Conservation (phyloP, 345 rosid genomes). For the Anastatica hierochuntica region DNA sequence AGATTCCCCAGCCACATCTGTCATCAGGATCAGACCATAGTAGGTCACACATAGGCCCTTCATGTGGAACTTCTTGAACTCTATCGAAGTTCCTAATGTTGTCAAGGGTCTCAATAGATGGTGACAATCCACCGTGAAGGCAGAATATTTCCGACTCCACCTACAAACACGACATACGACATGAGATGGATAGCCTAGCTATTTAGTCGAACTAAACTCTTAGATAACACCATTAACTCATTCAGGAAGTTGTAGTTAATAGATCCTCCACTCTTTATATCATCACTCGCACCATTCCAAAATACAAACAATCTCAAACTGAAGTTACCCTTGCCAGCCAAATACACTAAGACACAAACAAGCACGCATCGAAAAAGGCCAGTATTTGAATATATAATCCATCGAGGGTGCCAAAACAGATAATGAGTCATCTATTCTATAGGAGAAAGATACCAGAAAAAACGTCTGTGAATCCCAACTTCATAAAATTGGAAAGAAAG, state of each 20-base stretch:
- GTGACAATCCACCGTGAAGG: slow-evolving; percentile 95
- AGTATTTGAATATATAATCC: not conserved
- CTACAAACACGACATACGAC: slow-evolving; percentile 27
- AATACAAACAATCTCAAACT: not conserved
- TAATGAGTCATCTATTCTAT: not conserved
- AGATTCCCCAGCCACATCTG: slow-evolving; percentile 98
- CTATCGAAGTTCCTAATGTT: slow-evolving; percentile 89
- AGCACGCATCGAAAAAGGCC: not conserved
- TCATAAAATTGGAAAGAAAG: slow-evolving; percentile 1
- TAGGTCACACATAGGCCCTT: slow-evolving; percentile 99
- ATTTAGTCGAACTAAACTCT: no score
- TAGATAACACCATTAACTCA: not conserved
- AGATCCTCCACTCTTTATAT: not conserved
- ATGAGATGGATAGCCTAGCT: not conserved
- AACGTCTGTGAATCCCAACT: not conserved
- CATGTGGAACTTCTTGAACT: slow-evolving; percentile 96
- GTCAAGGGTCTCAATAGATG: slow-evolving; percentile 96
- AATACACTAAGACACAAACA: not conserved
- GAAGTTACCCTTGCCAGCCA: not conserved
- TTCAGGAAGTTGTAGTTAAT: not conserved
- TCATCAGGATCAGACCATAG: slow-evolving; percentile 99
- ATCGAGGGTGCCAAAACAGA: not conserved
- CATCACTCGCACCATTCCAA: not conserved
- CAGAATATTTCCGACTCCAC: slow-evolving; percentile 99
- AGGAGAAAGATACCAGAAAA: not conserved